phyloP scores from a whole-genome alignment of 1,139 yeast species.

The Saccharomyces hybrid region DNA sequence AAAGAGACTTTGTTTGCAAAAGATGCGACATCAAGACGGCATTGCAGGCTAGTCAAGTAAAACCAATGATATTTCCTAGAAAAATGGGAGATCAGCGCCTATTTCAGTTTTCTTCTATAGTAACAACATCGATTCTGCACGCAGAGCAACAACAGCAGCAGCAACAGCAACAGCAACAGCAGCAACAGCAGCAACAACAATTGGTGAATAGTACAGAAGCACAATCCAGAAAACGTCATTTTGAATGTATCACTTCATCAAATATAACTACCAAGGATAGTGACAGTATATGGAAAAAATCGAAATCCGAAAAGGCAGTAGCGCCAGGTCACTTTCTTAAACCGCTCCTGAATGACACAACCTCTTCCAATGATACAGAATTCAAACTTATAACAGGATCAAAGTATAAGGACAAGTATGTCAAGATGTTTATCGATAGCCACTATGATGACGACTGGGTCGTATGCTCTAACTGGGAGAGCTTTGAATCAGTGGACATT shows the following conservation, averaged over 20 bases:
- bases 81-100: slow-evolving; percentile 9
- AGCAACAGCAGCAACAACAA: not conserved
- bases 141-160: not conserved
- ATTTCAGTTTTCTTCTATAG: not conserved
- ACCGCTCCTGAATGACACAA: slow-evolving; percentile 19
- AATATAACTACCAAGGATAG: not conserved
- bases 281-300: not conserved
- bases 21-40: slow-evolving; percentile 56
- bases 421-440: slow-evolving; percentile 25
- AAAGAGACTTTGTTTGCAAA: slow-evolving; percentile 78
- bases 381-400: slow-evolving; percentile 42
- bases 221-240: not conserved
- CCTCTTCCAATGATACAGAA: slow-evolving; percentile 43
- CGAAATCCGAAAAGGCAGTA: slow-evolving; percentile 1
- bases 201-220: not conserved
- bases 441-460: slow-evolving; percentile 31
- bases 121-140: not conserved
- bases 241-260: not conserved
- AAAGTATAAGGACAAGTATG: slow-evolving; percentile 40
- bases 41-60: slow-evolving; percentile 47
- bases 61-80: slow-evolving; percentile 32
- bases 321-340: slow-evolving; percentile 8
- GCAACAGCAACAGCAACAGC: no score
- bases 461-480: slow-evolving; percentile 4
- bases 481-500: slow-evolving; percentile 8